These are phyloP conservation scores for Crithidia brevicula DNA, from an alignment of 208 protist genomes.

Conservation along the genomic window DNA sequence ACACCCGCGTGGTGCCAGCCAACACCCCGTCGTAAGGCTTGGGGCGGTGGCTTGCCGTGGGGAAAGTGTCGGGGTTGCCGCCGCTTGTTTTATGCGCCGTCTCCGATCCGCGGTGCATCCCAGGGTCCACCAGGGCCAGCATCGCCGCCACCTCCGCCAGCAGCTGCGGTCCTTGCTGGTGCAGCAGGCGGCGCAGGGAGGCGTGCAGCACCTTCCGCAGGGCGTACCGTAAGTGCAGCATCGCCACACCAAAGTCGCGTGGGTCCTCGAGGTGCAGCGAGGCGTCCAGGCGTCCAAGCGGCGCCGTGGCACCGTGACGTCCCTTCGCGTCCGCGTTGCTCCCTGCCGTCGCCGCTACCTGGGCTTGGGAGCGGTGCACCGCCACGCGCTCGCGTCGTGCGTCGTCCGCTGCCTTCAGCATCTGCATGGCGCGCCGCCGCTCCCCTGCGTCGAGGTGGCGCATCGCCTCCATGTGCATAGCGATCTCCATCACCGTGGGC, in stretches of 20 bases:
- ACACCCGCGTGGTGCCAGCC: constrained; percentile 68
- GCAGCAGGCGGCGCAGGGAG: constrained; percentile 64
- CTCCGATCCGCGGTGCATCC: constrained; percentile 10
- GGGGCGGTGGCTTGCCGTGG: neutral
- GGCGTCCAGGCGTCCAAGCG: constrained; percentile 48
- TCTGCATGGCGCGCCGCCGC: constrained; percentile 46
- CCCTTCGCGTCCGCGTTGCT: neutral
- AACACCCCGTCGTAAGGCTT: constrained; percentile 59
- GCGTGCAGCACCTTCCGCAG: constrained; percentile 86
- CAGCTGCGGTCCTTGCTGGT: constrained; percentile 54
- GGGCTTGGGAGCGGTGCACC: constrained; percentile 40
- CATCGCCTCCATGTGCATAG: constrained; percentile 70
- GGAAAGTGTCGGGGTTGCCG: neutral
- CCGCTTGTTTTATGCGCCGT: neutral
- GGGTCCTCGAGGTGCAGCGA: constrained; percentile 76
- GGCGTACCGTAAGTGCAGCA: constrained; percentile 86
- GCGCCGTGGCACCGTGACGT: neutral
- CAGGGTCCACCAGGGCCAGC: constrained; percentile 48
- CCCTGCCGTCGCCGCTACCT: constrained; percentile 8
- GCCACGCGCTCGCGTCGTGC: constrained; percentile 65
- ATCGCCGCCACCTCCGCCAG: constrained; percentile 73
- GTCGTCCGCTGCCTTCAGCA: constrained; percentile 79
- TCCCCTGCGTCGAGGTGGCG: constrained; percentile 44
- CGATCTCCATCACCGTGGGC: constrained; percentile 68
- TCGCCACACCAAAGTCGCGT: constrained; percentile 71